A percentile compares a stretch with the other conserved stretches of the same genome.
Conservation (phyloP, 2,329 filamentous ascomycete genomes). For the Fusarium irregulare region DNA sequence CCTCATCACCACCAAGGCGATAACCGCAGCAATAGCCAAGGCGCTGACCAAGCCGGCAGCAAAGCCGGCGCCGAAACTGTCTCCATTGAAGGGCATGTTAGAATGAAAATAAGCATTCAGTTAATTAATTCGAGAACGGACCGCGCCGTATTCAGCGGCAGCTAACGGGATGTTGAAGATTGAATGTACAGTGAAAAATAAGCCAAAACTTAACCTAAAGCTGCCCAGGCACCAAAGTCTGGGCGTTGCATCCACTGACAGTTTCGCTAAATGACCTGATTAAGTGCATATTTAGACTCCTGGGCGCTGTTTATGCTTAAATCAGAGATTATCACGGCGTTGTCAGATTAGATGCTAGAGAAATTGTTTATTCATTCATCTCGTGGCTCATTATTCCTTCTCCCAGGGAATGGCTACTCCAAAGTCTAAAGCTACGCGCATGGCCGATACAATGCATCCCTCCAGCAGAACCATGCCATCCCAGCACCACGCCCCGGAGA, state of each 20-base stretch:
- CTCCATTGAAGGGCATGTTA: background rate
- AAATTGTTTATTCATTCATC: background rate
- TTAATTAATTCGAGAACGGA: background rate
- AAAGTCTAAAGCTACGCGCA: conserved; percentile 64
- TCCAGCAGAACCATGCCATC: conserved; percentile 72
- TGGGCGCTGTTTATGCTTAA: background rate
- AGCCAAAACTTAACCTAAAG: background rate
- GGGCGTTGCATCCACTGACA: conserved; percentile 1
- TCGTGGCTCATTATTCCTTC: conserved; percentile 19
- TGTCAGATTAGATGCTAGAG: background rate
- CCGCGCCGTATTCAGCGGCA: background rate
- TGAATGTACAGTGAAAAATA: background rate
- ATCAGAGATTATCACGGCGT: background rate
- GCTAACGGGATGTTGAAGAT: background rate
- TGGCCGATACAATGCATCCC: conserved; percentile 69
- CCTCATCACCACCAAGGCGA: conserved; percentile 39
- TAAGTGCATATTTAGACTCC: conserved; percentile 6
- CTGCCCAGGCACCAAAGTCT: background rate
- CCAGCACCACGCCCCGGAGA: conserved; percentile 72
- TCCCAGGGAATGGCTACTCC: conserved; percentile 58
- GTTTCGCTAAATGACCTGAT: conserved; percentile 15
- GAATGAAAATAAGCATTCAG: background rate
- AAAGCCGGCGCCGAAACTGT: conserved; percentile 48
- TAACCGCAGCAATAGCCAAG: conserved; percentile 24
- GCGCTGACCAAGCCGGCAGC: conserved; percentile 42